Conservation (phyloP, 331 rosid species). For the Dryas integrifolia region DNA sequence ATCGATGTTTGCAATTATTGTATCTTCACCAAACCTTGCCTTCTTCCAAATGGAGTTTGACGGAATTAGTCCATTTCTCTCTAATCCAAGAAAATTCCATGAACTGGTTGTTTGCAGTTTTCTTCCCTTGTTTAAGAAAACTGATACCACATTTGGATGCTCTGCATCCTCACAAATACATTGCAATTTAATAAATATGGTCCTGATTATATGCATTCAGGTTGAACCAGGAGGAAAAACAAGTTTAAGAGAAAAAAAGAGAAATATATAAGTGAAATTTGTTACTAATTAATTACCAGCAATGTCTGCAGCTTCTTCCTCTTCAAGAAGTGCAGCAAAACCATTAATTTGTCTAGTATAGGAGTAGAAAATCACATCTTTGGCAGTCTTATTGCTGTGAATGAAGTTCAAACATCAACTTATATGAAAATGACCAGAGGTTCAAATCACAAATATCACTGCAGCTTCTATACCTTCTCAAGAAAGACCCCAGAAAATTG, state of each 20-base stretch:
- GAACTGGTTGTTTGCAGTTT: slow-evolving; percentile 37
- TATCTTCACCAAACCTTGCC: slow-evolving; percentile 34
- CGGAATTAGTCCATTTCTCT: slow-evolving; percentile 12
- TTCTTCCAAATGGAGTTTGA: slow-evolving; percentile 18
- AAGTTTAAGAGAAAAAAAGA: neutral
- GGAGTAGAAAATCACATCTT: slow-evolving; percentile 27
- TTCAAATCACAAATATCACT: neutral
- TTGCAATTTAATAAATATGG: neutral
- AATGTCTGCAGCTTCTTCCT: slow-evolving; percentile 21
- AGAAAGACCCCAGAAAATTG: slow-evolving; percentile 33
- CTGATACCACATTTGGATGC: slow-evolving; percentile 31
- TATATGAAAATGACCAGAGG: neutral
- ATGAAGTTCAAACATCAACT: neutral
- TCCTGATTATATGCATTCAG: neutral
- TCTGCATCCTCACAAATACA: slow-evolving; percentile 7
- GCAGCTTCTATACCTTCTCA: slow-evolving; percentile 27
- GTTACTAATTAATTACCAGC: slow-evolving; percentile 16
- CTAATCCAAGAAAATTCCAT: slow-evolving; percentile 37
- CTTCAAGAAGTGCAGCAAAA: slow-evolving; percentile 36
- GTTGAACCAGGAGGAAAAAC: too few relatives aligned
- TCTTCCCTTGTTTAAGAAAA: slow-evolving; percentile 30
- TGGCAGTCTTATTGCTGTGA: slow-evolving; percentile 26
- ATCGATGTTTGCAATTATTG: slow-evolving; percentile 34
- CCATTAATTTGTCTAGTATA: slow-evolving; percentile 37
- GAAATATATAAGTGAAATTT: neutral